Evolutionary conservation across 2,329 filamentous ascomycete genomes (phyloP).

Genomic region (Fusarium albosuccineum): DNA sequence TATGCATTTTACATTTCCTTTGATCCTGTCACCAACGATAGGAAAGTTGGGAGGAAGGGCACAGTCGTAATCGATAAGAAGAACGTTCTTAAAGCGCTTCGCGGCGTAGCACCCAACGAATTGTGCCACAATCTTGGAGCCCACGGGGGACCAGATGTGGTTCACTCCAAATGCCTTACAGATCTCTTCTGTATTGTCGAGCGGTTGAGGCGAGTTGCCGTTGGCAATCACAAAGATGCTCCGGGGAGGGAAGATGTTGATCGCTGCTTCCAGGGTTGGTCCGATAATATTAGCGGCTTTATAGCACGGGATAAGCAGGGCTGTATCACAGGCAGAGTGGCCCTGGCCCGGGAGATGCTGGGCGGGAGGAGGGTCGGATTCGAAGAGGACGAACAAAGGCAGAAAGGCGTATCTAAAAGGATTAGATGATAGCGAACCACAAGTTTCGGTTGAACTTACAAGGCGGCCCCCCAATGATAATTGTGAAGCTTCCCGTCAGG

Average conservation of each 20-base stretch:
- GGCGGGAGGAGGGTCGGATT: constrained; percentile 3
- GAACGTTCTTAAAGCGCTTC: constrained; percentile 16
- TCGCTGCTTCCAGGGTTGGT: constrained; percentile 15
- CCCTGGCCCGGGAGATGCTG: neutral
- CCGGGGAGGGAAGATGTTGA: constrained; percentile 17
- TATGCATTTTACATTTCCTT: constrained; percentile 21
- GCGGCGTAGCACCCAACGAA: constrained; percentile 20
- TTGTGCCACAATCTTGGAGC: constrained; percentile 28
- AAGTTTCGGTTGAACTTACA: neutral
- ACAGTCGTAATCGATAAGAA: constrained; percentile 29
- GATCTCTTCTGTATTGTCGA: constrained; percentile 23
- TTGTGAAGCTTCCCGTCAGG: constrained; percentile 9
- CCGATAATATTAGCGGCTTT: constrained; percentile 24
- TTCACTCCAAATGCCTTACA: constrained; percentile 20
- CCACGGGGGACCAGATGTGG: constrained; percentile 26
- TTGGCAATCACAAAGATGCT: constrained; percentile 31
- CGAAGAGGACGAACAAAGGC: constrained; percentile 12
- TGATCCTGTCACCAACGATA: constrained; percentile 11
- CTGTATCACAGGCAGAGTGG: constrained; percentile 8
- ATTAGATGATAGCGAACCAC: neutral
- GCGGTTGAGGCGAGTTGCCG: constrained; percentile 22
- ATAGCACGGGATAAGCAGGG: constrained; percentile 27
- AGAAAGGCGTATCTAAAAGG: constrained; percentile 11
- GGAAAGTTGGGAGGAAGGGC: constrained; percentile 21
- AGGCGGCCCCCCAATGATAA: constrained; percentile 5